Base-by-base conservation (phyloP, 108 stramenopile species). In the Skeletonema tropicum region DNA sequence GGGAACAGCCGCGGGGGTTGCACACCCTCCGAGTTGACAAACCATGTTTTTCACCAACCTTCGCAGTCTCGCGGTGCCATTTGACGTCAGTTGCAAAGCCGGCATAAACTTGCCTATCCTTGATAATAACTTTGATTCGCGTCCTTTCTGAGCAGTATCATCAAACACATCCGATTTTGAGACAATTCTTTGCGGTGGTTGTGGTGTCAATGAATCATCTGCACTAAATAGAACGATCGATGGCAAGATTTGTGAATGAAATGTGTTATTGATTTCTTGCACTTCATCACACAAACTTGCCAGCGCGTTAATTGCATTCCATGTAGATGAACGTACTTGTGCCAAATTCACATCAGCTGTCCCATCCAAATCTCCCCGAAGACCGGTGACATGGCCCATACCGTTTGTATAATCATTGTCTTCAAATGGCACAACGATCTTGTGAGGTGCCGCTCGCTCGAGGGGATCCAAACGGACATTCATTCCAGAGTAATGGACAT, bases 41-140 rank as follows among this genome's bases (percentile, higher is more conserved):
- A 87, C 86, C 65, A 84, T 84, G 71, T 87, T 87, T 39, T 71
- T 66, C 23, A 84, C 80, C 55, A 87, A 35, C 38, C 80, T 55
- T 23, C 60, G 59, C 60, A 84, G 62, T 19, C 86, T 64, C 1
- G 57, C 31, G 17, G 70, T 77, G 38, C 74, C 79, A 75, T 87
- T 87, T 14, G 55, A 76, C 17, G 75, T 67, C 65, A 78, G 38
- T 59, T 87, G 86, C 67, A 87, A 70, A 25, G 80, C 71, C 1
- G 75, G 70, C 13, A 87, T 15, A 38, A 77, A 81, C 45, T 71
- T 68, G 6, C 86, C 83, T 3, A 87, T 76, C 15, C 86, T 38
- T 29, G 57, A 58, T 25, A 87, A 64, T 15, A 87, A 60, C 66
- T 71, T 75, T 6, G 66, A 73, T 17, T 80, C 79, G 3, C 86